Evolutionary conservation across 441 rosid species (phyloP), one percentile per base, ranked within the genome.

Genomic region (Kokia cookei): DNA sequence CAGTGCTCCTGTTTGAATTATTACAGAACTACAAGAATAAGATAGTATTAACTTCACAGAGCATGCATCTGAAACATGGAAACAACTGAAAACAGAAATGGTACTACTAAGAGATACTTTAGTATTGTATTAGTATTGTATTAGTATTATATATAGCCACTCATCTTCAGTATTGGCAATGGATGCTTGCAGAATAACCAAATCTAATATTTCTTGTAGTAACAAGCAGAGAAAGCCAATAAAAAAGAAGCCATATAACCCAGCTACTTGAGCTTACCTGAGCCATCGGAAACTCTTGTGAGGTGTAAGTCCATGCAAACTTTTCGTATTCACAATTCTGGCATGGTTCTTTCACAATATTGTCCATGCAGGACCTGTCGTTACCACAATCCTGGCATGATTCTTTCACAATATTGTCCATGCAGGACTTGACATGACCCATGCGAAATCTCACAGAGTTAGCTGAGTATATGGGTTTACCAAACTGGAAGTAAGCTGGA

Each of bases 381-480:
- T 83, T 75, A 61, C 59, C 72, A 61, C 53, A 71, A 65, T 40
- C 79, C 78, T 83, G 81, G 37, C 35, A 73, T 53, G 84, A 67
- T 73, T 82, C 85, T 19, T 57, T 73, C 55, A 81, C 42, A 32
- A 70, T 47, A 70, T 79, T 73, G 71, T 71, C 81, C 72, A 70
- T 14, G 19, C 83, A 75, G 69, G 69, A 45, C 51, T 73, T 89
- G 7, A 65, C 50, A 79, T 90, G 90, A 58, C 97, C 99, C 87
- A 89, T 71, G 55, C 84, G 89, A 78, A 96, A 88, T 55, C 93
- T 91, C 74, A 96, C 93, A 73, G 81, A 81, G 76, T 81, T 80
- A 65, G 97, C 87, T 7, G 99, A 96, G 81, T 92, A 96, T 78
- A 96, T 91, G 9, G 99, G 98, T 22, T 1, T n/a, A 61, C 90